Conservation (phyloP, 495 filamentous ascomycete species). For the Penicillium malachiteum region DNA sequence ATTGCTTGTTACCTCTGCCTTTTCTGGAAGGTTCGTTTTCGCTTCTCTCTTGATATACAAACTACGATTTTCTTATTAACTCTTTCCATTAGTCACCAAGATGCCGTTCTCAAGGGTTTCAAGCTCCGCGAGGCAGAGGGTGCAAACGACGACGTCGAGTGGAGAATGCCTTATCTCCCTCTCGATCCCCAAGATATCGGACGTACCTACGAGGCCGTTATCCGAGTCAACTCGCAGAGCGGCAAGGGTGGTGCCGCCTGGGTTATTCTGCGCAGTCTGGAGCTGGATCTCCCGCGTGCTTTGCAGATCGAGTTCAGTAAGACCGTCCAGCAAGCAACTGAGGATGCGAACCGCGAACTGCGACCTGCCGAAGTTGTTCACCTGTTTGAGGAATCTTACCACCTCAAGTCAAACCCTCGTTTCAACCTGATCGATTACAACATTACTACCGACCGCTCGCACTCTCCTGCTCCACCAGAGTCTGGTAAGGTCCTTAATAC, state of each 20-base stretch:
- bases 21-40: slow-evolving; percentile 3
- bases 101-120: slow-evolving; percentile 98
- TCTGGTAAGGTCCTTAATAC: slow-evolving; percentile 70
- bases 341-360: slow-evolving; percentile 76
- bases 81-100: slow-evolving; percentile 60
- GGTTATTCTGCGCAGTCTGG: slow-evolving; percentile 83
- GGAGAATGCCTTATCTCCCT: slow-evolving; percentile 86
- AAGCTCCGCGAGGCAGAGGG: slow-evolving; percentile 60
- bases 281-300: slow-evolving; percentile 90
- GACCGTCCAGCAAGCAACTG: slow-evolving; percentile 78
- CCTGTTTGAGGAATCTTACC: slow-evolving; percentile 87
- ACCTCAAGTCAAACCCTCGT: slow-evolving; percentile 73
- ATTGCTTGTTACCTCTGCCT: slow-evolving; percentile 55
- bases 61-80: background rate
- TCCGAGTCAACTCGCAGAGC: slow-evolving; percentile 94
- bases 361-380: slow-evolving; percentile 75
- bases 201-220: slow-evolving; percentile 93
- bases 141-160: slow-evolving; percentile 59
- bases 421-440: slow-evolving; percentile 91
- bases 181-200: slow-evolving; percentile 93
- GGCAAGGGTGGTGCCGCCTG: slow-evolving; percentile 95
- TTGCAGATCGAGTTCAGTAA: slow-evolving; percentile 89
- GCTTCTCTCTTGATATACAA: background rate
- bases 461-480: slow-evolving; percentile 68
- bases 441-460: slow-evolving; percentile 81